Percentiles rank a stretch among this genome's conserved stretches.
Conservation (phyloP, 2,329 filamentous ascomycete species). For the Botrytis sinoallii region DNA sequence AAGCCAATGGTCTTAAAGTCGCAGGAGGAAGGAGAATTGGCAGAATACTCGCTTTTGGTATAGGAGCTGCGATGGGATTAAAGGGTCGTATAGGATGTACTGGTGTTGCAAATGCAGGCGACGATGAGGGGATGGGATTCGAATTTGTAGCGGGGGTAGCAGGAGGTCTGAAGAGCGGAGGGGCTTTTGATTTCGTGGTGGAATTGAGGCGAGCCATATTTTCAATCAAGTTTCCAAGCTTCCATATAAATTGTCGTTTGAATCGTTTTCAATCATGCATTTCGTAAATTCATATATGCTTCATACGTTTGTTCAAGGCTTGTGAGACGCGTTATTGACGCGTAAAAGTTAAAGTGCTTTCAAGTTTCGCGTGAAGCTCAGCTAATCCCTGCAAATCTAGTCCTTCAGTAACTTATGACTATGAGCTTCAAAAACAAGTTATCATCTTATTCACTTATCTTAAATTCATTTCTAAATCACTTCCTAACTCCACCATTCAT, state of each 20-base stretch:
- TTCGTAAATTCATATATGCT: conserved; percentile 6
- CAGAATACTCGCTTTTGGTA: conserved; percentile 53
- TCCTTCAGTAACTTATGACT: not conserved
- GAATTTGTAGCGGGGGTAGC: conserved; percentile 28
- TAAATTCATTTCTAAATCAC: conserved; percentile 12
- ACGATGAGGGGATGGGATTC: conserved; percentile 78
- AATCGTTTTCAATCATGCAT: not conserved
- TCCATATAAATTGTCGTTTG: not conserved
- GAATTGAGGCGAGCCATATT: conserved; percentile 33
- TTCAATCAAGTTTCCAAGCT: not conserved
- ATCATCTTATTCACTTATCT: conserved; percentile 17
- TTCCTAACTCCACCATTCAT: not conserved
- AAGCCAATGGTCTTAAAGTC: conserved; percentile 84
- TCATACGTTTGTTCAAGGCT: not conserved
- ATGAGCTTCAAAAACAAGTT: conserved; percentile 3
- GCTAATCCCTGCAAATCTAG: conserved; percentile 4
- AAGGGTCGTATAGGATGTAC: conserved; percentile 72
- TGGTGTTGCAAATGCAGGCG: conserved; percentile 85
- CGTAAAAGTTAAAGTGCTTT: conserved; percentile 22
- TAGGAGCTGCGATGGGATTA: conserved; percentile 29
- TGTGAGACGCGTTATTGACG: conserved; percentile 25
- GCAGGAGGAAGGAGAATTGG: conserved; percentile 86
- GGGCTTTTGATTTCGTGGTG: conserved; percentile 29
- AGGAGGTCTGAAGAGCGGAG: conserved; percentile 33
- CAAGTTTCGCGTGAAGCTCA: conserved; percentile 12